These are phyloP conservation scores for Scutellaria baicalensis DNA, from an alignment of 257 asterid genomes.

Conservation along the genomic window DNA sequence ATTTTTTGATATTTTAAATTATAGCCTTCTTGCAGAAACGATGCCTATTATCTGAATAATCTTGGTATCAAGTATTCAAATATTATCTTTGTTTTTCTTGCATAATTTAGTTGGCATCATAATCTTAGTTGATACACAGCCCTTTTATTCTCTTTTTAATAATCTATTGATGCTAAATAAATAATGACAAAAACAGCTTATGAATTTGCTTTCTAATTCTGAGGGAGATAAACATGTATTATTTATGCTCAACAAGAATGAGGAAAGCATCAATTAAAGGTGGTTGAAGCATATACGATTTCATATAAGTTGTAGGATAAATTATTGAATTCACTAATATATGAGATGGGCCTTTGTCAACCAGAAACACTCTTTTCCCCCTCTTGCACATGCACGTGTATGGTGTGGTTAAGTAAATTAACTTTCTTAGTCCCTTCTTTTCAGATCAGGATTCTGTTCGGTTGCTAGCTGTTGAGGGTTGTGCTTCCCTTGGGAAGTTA, in stretches of 20 bases:
- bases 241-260: not conserved
- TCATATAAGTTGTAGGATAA: not conserved
- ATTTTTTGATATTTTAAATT: too few relatives aligned
- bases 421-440: constrained; percentile 9
- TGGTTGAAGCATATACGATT: not conserved
- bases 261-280: not conserved
- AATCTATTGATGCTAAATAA: too few relatives aligned
- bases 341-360: not conserved
- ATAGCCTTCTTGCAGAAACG: too few relatives aligned
- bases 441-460: constrained; percentile 99
- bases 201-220: not conserved
- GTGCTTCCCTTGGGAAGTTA: constrained; percentile 92
- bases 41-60: too few relatives aligned
- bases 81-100: too few relatives aligned
- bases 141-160: too few relatives aligned
- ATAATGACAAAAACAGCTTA: too few relatives aligned
- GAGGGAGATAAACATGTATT: not conserved
- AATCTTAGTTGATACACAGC: too few relatives aligned
- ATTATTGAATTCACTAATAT: not conserved
- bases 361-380: not conserved
- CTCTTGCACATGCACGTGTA: too few relatives aligned
- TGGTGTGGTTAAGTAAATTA: constrained; percentile 2
- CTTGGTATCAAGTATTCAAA: too few relatives aligned
- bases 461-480: constrained; percentile 86
- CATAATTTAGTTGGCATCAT: too few relatives aligned